Evolutionary conservation across 2,329 filamentous ascomycete genomes (phyloP).

Genomic region (Ilyonectria mors-panacis): DNA sequence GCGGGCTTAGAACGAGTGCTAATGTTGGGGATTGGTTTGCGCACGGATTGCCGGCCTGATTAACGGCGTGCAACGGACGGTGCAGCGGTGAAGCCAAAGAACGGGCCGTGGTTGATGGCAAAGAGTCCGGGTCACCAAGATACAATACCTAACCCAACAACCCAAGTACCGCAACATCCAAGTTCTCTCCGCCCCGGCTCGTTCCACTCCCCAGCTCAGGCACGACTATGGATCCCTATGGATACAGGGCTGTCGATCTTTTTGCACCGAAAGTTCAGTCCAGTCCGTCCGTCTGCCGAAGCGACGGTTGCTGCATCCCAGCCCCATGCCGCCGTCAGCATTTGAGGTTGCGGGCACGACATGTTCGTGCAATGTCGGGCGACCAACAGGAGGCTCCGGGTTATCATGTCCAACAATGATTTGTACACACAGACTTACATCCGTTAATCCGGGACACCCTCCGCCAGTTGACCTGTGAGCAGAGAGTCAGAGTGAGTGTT

Average conservation of each 20-base stretch:
- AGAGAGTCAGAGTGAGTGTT: constrained; percentile 8
- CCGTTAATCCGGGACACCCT: constrained; percentile 19
- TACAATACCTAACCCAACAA: not conserved
- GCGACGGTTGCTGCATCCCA: not conserved
- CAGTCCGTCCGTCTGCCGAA: not conserved
- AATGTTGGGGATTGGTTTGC: not conserved
- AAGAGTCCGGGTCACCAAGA: not conserved
- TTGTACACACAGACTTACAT: not conserved
- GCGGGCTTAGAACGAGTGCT: not conserved
- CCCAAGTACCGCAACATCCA: not conserved
- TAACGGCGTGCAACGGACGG: not conserved
- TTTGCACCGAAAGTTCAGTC: not conserved
- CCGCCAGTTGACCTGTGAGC: constrained; percentile 16
- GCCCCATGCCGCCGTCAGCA: constrained; percentile 14
- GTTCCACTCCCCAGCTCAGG: not conserved
- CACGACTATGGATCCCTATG: not conserved
- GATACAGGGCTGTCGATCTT: not conserved
- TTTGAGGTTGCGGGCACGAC: constrained; percentile 16
- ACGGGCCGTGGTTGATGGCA: not conserved
- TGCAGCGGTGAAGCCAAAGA: not conserved
- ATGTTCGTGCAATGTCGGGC: constrained; percentile 8
- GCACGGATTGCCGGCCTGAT: not conserved
- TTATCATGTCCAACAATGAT: constrained; percentile 12
- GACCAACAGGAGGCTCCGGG: constrained; percentile 7
- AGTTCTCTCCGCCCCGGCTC: not conserved